These are phyloP conservation scores for Rhizopogon vesiculosus DNA, from an alignment of 768 basidiomycete species.

Conservation along the genomic window DNA sequence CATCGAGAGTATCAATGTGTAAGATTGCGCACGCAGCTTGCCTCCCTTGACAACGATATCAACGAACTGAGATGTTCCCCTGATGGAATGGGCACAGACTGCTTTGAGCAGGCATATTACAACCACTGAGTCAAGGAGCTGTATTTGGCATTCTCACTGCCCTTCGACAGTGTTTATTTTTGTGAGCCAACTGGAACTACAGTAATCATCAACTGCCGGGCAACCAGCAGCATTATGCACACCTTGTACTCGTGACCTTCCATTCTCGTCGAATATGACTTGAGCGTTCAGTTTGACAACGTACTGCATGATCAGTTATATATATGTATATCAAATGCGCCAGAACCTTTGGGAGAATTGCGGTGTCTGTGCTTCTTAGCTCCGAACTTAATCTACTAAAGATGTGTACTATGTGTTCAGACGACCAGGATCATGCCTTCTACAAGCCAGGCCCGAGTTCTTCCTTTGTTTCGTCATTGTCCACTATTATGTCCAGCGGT, in stretches of 20 bases:
- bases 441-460: slow-evolving; percentile 1
- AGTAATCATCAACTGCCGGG: not conserved
- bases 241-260: slow-evolving; percentile 12
- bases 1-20: too few species aligned
- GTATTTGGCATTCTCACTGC: slow-evolving; percentile 7
- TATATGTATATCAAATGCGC: not conserved
- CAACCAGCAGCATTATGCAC: not conserved
- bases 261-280: slow-evolving; percentile 5
- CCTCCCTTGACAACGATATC: not conserved
- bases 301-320: not conserved
- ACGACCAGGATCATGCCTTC: slow-evolving; percentile 1
- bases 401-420: not conserved
- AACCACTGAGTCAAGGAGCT: slow-evolving; percentile 1
- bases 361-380: not conserved
- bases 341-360: not conserved
- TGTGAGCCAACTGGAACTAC: not conserved
- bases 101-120: not conserved
- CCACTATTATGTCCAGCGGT: slow-evolving; percentile 5
- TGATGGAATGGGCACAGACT: not conserved
- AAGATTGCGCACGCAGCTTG: not conserved
- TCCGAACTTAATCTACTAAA: not conserved
- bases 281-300: slow-evolving; percentile 12
- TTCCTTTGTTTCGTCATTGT: slow-evolving; percentile 8
- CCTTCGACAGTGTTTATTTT: not conserved
- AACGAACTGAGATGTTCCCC: not conserved